Base-by-base conservation (phyloP, 768 basidiomycete species). In the Lactifluus piperatus region DNA sequence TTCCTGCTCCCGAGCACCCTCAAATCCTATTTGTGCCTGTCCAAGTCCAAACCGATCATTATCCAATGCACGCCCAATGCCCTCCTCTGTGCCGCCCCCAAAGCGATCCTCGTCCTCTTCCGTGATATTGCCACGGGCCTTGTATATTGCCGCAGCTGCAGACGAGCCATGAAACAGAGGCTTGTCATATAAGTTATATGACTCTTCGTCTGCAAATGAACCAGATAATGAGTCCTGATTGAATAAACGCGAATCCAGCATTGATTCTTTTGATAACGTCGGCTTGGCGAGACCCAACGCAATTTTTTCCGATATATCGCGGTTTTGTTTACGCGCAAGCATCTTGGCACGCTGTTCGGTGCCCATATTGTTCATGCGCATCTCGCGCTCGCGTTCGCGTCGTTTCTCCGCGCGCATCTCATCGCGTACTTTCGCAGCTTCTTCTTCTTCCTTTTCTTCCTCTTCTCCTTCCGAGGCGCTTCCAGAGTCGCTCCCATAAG, bases 301-400 rank as follows among this genome's bases (percentile, higher is more conserved):
- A 53, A 99, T 86, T 79, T 99, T 98, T 75, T 99, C 97, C 2
- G 97, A 99, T 48, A 99, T 98, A 72, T 98, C 97, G 68, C 97
- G 91, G 71, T 98, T 95, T 74, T 97, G 94, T 65, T 97, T 92
- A 55, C 90, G 84, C 22, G 95, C 94, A 60, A 98, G 77, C 81
- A 91, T 85, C 77, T 97, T 97, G 39, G 97, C 94, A 16, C 97
- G 81, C 69, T 94, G 91, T 73, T 98, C 97, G 29, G 87, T 82
- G 26, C 97, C 97, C 97, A 99, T 99, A 69, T 98, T 97, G 73
- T 81, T 93, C 94, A 98, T 95, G 60, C 97, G 80, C 90, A 99
- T 83, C 73, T 99, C 95, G 39, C 94, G 84, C 75, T 98, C 94
- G 29, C 97, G 84, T 70, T 98, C 94, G 62, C 86, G 81, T 67